Conservation (phyloP, 495 filamentous ascomycete species). For the Polyplosphaeria fusca region DNA sequence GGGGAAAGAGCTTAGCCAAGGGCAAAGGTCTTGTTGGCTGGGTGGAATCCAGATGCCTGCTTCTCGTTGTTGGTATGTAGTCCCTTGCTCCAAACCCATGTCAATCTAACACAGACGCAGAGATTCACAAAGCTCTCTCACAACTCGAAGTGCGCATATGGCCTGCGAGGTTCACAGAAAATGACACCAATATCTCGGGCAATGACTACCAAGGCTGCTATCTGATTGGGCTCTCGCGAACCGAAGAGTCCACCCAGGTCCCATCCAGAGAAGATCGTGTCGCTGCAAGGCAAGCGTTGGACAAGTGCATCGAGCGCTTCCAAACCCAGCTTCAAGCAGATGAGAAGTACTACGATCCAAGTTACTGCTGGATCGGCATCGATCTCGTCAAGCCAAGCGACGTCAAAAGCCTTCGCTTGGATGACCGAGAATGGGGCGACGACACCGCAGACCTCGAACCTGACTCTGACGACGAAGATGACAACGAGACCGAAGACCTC, state of each 20-base stretch:
- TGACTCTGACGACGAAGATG: conserved; percentile 38
- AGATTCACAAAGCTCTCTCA: conserved; percentile 48
- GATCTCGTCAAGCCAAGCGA: conserved; percentile 41
- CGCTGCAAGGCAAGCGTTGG: conserved; percentile 38
- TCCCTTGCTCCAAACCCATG: conserved; percentile 17
- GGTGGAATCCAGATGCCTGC: conserved; percentile 52
- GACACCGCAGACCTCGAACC: conserved; percentile 44
- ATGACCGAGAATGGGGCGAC: conserved; percentile 50
- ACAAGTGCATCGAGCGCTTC: conserved; percentile 46
- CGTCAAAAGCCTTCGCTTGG: conserved; percentile 44
- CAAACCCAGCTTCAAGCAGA: conserved; percentile 47
- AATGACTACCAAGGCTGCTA: conserved; percentile 53
- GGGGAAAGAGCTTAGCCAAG: conserved; percentile 49
- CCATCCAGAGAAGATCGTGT: conserved; percentile 38
- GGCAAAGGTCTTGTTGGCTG: conserved; percentile 51
- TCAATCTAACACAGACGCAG: conserved; percentile 34
- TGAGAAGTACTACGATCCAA: conserved; percentile 49
- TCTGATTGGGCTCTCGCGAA: conserved; percentile 53
- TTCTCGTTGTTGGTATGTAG: conserved; percentile 49
- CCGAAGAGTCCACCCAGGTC: not conserved
- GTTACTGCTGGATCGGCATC: conserved; percentile 49
- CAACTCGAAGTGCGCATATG: conserved; percentile 52
- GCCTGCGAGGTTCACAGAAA: conserved; percentile 52
- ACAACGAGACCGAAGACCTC: conserved; percentile 32
- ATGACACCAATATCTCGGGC: conserved; percentile 17